Evolutionary conservation across 2,329 filamentous ascomycete species (phyloP).

Genomic region (Metarhizium album): DNA sequence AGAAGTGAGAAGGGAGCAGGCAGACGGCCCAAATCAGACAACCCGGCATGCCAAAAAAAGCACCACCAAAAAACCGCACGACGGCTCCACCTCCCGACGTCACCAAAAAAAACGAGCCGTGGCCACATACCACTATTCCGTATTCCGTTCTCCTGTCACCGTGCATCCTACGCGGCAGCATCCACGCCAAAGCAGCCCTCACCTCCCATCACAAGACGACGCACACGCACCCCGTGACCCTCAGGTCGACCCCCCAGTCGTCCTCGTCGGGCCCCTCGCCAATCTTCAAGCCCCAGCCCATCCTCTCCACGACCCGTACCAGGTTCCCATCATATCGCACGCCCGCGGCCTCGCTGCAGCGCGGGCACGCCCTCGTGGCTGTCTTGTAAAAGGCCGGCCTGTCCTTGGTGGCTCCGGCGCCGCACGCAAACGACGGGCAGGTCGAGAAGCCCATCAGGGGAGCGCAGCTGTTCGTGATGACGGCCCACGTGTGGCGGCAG

Average conservation of each 20-base stretch:
- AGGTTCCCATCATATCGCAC: slow-evolving; percentile 36
- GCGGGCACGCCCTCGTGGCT: slow-evolving; percentile 28
- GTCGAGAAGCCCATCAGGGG: slow-evolving; percentile 39
- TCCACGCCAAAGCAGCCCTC: no score
- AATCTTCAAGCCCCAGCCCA: slow-evolving; percentile 35
- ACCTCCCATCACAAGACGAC: slow-evolving; percentile 7
- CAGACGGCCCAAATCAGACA: no score
- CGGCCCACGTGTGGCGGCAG: slow-evolving; percentile 43
- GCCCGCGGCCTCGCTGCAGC: slow-evolving; percentile 23
- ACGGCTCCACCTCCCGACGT: no score
- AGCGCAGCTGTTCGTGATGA: slow-evolving; percentile 34
- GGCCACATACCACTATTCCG: no score
- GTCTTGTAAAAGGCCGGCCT: slow-evolving; percentile 25
- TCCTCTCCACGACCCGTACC: slow-evolving; percentile 33
- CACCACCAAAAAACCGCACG: no score
- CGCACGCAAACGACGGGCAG: slow-evolving; percentile 29
- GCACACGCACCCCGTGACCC: slow-evolving; percentile 15
- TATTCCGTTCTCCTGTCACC: background rate
- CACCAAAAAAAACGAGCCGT: no score
- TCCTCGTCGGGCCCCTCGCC: slow-evolving; percentile 32
- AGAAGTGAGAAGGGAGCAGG: no score
- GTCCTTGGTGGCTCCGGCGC: slow-evolving; percentile 25
- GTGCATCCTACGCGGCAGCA: no score
- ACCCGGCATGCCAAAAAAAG: no score
- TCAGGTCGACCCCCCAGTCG: slow-evolving; percentile 26